Evolutionary conservation across 1,139 yeast species (phyloP), one percentile per base, ranked within the genome.

Genomic region (Wickerhamomyces sp.): DNA sequence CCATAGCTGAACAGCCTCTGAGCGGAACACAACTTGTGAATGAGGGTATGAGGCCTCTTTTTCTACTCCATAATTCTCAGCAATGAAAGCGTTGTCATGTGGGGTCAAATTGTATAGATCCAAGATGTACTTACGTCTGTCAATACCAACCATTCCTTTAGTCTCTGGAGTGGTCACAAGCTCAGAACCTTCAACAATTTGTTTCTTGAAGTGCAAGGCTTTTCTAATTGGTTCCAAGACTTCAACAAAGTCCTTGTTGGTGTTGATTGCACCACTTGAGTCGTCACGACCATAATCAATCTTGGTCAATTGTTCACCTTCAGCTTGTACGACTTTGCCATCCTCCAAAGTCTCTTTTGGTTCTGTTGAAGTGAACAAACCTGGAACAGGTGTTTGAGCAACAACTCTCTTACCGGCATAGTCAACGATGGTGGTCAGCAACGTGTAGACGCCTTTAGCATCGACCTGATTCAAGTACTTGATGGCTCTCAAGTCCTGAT

Each of bases 321-420:
- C 53, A 29, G 49, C 50, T 31, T 39, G 28, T 29, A 47, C 54
- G 4, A 39, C 15, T 20, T 46, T 47, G 20, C 61, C 63, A 20
- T 61, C 54, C 23, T 51, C 54, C 32, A 52, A 58, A 37, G 61
- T 59, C 19, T 51, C 55, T 25, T 51, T 47, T 15, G 57, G 52
- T 38, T 62, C 64, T 46, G 57, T 49, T 27, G 62, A 50, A 31
- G 61, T 70, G 62, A 89, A 83, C 42, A 89, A 76, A 42, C 98
- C 98, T n/a, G 98, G 98, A 32, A 91, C 95, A 17, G 96, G 96
- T 13, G 96, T 86, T 65, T 91, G 98, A 57, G 95, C 88, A 28
- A 89, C 72, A 28, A 89, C 68, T 58, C 97, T 75, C 51, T 77
- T 81, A 42, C 98, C 98, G 58, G 84, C 77, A 61, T 75, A 89